A percentile compares a stretch with the other conserved stretches of the same genome.
Conservation (phyloP, 148 eudicot genomes). For the Nyssa sinensis region DNA sequence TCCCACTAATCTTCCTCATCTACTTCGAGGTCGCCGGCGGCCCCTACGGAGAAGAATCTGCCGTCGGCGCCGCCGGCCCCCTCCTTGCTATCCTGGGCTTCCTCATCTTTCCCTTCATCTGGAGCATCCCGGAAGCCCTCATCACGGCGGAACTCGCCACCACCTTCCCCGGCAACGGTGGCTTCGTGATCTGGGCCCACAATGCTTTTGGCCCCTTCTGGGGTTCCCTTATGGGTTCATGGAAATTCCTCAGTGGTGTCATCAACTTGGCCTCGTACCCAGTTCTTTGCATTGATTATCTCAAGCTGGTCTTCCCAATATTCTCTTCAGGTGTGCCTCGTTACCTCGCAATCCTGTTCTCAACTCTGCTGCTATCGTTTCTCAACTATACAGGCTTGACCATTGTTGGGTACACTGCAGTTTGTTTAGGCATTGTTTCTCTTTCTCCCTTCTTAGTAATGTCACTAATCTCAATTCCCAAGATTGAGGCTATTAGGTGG, state of each 20-base stretch:
- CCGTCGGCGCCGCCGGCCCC: too few species aligned
- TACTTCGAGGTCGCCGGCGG: too few species aligned
- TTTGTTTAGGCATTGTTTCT: constrained; percentile 27
- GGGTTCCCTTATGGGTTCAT: constrained; percentile 43
- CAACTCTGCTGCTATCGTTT: constrained; percentile 27
- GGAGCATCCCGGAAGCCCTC: too few species aligned
- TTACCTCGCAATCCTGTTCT: constrained; percentile 19
- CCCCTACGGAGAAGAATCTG: too few species aligned
- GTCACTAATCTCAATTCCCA: constrained; percentile 30
- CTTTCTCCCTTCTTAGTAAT: constrained; percentile 30
- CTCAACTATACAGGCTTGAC: constrained; percentile 37
- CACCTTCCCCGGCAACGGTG: constrained; percentile 41
- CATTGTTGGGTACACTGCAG: constrained; percentile 40
- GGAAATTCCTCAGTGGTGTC: constrained; percentile 44
- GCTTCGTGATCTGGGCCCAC: constrained; percentile 43
- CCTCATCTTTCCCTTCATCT: too few species aligned
- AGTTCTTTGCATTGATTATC: constrained; percentile 38
- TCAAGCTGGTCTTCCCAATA: too few species aligned
- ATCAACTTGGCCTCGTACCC: constrained; percentile 41
- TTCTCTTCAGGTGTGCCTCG: too few species aligned
- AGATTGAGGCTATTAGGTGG: constrained; percentile 32
- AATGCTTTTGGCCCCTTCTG: constrained; percentile 39
- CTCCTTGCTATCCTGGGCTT: too few species aligned
- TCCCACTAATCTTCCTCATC: too few species aligned
- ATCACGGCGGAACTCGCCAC: constrained; percentile 50